Conservation (phyloP, 257 asterid species). For the Ajuga chamaepitys region DNA sequence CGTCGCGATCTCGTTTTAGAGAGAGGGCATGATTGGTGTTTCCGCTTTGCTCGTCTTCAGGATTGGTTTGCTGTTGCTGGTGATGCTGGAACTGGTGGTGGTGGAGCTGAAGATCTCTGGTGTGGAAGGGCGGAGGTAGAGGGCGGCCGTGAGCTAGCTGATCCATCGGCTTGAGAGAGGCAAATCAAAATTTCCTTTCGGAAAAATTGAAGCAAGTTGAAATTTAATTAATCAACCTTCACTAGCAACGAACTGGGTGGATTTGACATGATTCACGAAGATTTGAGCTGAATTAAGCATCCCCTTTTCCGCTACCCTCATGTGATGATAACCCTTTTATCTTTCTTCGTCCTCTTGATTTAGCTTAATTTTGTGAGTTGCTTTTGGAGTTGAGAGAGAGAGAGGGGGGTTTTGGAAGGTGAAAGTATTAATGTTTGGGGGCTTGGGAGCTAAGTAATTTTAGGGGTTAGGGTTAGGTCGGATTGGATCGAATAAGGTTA, state of each 20-base stretch:
- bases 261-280: slow-evolving; percentile 12
- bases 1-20: slow-evolving; percentile 49
- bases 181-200: too few relatives aligned
- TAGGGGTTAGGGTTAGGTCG: slow-evolving; percentile 51
- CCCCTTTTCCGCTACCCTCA: slow-evolving; percentile 1
- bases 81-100: slow-evolving; percentile 53
- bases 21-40: slow-evolving; percentile 15
- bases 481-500: neutral
- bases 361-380: neutral
- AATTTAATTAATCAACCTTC: slow-evolving; percentile 11
- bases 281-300: slow-evolving; percentile 14
- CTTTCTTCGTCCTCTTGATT: neutral
- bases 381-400: slow-evolving; percentile 13
- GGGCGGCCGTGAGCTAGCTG: slow-evolving; percentile 74
- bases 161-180: slow-evolving; percentile 37
- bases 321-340: neutral
- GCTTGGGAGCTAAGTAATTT: slow-evolving; percentile 3
- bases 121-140: slow-evolving; percentile 74
- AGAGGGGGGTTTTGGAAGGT: neutral
- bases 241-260: neutral
- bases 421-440: slow-evolving; percentile 21
- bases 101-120: slow-evolving; percentile 60
- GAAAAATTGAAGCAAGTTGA: neutral
- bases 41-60: slow-evolving; percentile 47
- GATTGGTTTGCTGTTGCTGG: slow-evolving; percentile 20